phyloP scores from a whole-genome alignment of 331 rosid species.

The Prunus yedoensis region DNA sequence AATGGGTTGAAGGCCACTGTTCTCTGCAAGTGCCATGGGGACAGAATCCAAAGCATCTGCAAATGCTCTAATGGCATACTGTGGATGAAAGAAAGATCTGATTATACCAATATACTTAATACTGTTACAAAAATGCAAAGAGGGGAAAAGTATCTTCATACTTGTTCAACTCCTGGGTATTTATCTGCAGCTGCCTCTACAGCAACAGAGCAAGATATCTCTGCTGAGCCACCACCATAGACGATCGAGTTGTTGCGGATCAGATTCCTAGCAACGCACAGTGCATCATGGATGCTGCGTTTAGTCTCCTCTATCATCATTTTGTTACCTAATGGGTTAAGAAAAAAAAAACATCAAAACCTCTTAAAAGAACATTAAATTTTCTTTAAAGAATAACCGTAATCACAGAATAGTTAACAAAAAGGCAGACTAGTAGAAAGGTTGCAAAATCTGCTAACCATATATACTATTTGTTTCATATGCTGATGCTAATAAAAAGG shows the following conservation, averaged over 20 bases:
- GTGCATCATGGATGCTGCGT: conserved; percentile 91
- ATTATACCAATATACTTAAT: neutral
- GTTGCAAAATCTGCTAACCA: neutral
- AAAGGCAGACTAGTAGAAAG: too few relatives aligned
- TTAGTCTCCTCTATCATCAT: conserved; percentile 99
- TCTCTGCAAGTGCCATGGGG: conserved; percentile 99
- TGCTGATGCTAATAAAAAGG: neutral
- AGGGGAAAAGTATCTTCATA: conserved; percentile 18
- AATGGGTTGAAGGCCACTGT: conserved; percentile 95
- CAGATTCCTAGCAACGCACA: conserved; percentile 97
- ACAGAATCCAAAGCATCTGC: conserved; percentile 88
- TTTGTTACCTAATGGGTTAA: conserved; percentile 65
- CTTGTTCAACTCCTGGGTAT: conserved; percentile 97
- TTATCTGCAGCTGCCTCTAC: conserved; percentile 92
- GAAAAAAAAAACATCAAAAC: conserved; percentile 15
- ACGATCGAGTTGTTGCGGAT: conserved; percentile 95
- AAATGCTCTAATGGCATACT: conserved; percentile 97
- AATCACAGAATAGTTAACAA: neutral
- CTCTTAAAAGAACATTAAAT: conserved; percentile 14
- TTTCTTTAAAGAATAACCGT: neutral
- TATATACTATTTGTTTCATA: neutral
- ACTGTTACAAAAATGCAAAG: neutral
- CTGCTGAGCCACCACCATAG: conserved; percentile 97
- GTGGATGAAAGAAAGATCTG: conserved; percentile 28
- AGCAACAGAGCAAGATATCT: conserved; percentile 81